These are phyloP conservation scores for Collybia sp. DNA, from an alignment of 768 basidiomycete species.

Conservation along the genomic window DNA sequence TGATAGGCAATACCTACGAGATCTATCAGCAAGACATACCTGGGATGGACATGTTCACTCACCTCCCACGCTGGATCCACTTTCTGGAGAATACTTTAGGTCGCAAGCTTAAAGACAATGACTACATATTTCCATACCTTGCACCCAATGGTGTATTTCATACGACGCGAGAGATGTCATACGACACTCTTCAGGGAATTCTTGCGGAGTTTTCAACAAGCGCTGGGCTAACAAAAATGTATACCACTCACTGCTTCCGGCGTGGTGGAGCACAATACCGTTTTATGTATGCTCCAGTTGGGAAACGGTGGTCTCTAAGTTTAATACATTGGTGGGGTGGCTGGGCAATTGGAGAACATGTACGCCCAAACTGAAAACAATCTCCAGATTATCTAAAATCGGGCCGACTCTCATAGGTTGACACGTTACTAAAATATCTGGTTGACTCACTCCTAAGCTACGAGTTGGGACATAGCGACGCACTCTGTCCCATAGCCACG, in stretches of 20 bases:
- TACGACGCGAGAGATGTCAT: constrained; percentile 16
- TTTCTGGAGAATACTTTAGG: constrained; percentile 14
- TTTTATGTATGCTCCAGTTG: constrained; percentile 31
- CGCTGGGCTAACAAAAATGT: constrained; percentile 18
- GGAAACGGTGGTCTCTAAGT: constrained; percentile 28
- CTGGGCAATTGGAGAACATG: constrained; percentile 33
- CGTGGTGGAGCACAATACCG: constrained; percentile 33
- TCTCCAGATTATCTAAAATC: not conserved
- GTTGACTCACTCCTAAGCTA: constrained; percentile 25
- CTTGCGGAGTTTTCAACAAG: constrained; percentile 19
- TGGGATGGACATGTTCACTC: constrained; percentile 21
- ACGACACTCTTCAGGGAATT: constrained; percentile 20
- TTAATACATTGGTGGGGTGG: constrained; percentile 37
- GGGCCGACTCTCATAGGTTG: constrained; percentile 14
- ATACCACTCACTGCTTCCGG: constrained; percentile 29
- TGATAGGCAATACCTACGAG: constrained; percentile 22
- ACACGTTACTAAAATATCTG: constrained; percentile 30
- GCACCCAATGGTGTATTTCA: constrained; percentile 18
- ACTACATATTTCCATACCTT: constrained; percentile 30
- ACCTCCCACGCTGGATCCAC: constrained; percentile 18
- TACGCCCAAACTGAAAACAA: constrained; percentile 10
- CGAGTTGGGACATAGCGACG: constrained; percentile 23
- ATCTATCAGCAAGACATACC: constrained; percentile 27
- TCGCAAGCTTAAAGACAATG: constrained; percentile 15
- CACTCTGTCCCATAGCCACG: constrained; percentile 17